A percentile compares a stretch with the other conserved stretches of the same genome.
These are phyloP conservation scores for Pseudogymnoascus sp. DNA, from an alignment of 2,329 filamentous ascomycete genomes.

Conservation along the genomic window DNA sequence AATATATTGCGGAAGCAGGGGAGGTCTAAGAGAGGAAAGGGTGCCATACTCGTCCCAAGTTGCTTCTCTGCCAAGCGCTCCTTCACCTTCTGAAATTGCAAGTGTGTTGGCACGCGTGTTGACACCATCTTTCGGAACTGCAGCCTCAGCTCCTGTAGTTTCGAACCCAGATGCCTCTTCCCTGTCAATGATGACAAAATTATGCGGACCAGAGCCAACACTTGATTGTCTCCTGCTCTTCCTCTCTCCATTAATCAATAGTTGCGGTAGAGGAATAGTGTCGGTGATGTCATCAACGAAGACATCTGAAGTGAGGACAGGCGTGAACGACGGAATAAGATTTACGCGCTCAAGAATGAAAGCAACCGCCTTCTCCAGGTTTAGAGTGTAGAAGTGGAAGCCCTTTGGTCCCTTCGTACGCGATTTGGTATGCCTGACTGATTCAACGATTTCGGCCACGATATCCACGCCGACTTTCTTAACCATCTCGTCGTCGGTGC, in stretches of 20 bases:
- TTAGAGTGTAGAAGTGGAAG: constrained; percentile 96
- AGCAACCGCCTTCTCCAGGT: constrained; percentile 90
- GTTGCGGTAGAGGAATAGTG: constrained; percentile 34
- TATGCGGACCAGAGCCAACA: constrained; percentile 76
- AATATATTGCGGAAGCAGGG: background rate
- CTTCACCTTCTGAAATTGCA: constrained; percentile 90
- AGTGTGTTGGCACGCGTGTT: constrained; percentile 78
- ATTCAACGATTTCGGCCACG: constrained; percentile 73
- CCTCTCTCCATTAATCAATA: constrained; percentile 44
- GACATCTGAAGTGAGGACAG: constrained; percentile 31
- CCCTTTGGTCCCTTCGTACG: constrained; percentile 58
- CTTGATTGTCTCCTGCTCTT: constrained; percentile 36
- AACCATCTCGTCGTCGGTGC: constrained; percentile 72
- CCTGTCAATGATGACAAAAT: constrained; percentile 75
- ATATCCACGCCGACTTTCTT: constrained; percentile 77
- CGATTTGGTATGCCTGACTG: constrained; percentile 60
- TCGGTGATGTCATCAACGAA: constrained; percentile 39
- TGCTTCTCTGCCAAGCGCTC: constrained; percentile 80
- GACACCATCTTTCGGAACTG: constrained; percentile 63
- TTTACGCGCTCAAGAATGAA: constrained; percentile 81
- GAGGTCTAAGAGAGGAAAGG: background rate
- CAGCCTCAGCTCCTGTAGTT: constrained; percentile 68
- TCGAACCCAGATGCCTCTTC: constrained; percentile 58
- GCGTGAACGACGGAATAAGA: constrained; percentile 60
- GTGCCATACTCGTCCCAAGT: constrained; percentile 75